Percentiles rank a stretch among this genome's conserved stretches.
Evolutionary conservation across 1,139 yeast species (phyloP).

Genomic region (Magnusiomyces paraingens): DNA sequence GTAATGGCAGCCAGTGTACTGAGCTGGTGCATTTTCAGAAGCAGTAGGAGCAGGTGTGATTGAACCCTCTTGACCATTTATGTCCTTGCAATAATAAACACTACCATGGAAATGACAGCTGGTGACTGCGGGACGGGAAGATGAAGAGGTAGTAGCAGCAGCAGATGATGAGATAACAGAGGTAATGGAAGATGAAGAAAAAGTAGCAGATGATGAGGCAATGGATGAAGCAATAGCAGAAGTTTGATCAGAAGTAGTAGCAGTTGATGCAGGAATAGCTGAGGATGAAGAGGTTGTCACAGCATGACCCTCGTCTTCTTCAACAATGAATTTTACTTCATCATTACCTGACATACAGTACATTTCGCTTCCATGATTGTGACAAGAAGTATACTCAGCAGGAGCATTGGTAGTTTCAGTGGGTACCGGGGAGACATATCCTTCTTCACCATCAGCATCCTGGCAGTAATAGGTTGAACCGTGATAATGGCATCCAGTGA

Average conservation of each 20-base stretch:
- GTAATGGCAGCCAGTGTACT: constrained; percentile 33
- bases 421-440: constrained; percentile 7
- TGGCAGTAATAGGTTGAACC: constrained; percentile 6
- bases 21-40: constrained; percentile 24
- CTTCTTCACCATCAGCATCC: constrained; percentile 8
- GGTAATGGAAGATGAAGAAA: background rate
- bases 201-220: background rate
- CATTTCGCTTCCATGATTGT: background rate
- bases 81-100: constrained; percentile 29
- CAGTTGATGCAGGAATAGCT: background rate
- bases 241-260: background rate
- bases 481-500: constrained; percentile 13
- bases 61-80: constrained; percentile 32
- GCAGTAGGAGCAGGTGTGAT: constrained; percentile 32
- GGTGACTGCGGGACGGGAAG: constrained; percentile 21
- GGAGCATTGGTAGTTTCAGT: constrained; percentile 11
- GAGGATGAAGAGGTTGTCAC: background rate
- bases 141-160: constrained; percentile 13
- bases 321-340: background rate
- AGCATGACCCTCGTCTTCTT: background rate
- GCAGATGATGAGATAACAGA: constrained; percentile 20
- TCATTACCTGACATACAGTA: background rate
- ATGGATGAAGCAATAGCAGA: background rate
- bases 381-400: constrained; percentile 8
- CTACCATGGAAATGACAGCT: constrained; percentile 34